Evolutionary conservation across 2,329 filamentous ascomycete species (phyloP), one percentile per base, ranked within the genome.

Genomic region (Dothistroma pini): DNA sequence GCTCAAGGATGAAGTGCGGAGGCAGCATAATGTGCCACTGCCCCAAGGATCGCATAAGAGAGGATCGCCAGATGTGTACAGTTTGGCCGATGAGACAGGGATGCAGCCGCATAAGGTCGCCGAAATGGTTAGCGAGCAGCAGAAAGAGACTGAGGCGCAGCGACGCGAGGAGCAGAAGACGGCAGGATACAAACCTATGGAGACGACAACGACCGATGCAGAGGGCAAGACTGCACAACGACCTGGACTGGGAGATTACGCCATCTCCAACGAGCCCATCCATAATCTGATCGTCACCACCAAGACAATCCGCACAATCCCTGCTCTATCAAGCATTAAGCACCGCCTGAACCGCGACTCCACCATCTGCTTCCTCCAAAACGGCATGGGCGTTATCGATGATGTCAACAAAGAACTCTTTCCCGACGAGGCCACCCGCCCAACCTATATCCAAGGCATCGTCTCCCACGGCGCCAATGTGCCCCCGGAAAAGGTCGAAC

Each of bases 341-440:
- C 82, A 86, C 64, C 84, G 90, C 10, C 77, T 96, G n/a, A 81
- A 84, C 49, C 78, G 83, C 2, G 78, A 85, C 31, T 91, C 89
- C 0, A 89, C 90, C 0, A 83, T 96, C 8, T 86, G 89, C 61
- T 83, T 96, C 58, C 75, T 96, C 59, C 89, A 91, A 59, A 90
- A 93, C 64, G 91, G 93, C 0, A 84, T 97, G 75, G 93, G 95
- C 0, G 79, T 91, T 1, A 80, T 91, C n/a, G 92, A 97, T 54
- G 83, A 87, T 54, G 81, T 97, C 47, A 91, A 91, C 68, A 76
- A 82, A 35, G 75, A 82, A 11, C 74, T 96, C 31, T 97, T 96
- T 67, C 82, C 84, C 0, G 83, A 93, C 63, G 80, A 84, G 0
- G 73, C 76, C 0, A 79, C 77, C 0, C 83, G 89, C 29, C 95